Base-by-base conservation (phyloP, 2,329 filamentous ascomycete species). In the Fusarium irregulare region DNA sequence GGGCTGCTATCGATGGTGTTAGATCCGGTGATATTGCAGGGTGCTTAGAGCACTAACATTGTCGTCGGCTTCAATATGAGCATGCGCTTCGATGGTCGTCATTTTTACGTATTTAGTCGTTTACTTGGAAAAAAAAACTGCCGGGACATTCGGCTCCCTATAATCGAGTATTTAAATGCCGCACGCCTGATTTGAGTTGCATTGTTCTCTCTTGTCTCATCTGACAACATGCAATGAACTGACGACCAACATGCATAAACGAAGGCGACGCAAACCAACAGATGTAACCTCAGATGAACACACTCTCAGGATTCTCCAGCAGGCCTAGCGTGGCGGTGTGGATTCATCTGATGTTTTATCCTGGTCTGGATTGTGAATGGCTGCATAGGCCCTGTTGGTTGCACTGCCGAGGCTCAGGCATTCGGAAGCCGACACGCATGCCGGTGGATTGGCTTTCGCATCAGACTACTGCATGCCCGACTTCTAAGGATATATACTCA, bases 71-170 rank as follows among this genome's bases (percentile, higher is more conserved):
- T 66, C 55, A 13, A 66, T 41, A 21, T 61, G n/a, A 2, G 56
- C 55, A 4, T 66, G 42, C 8, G 62, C 63, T 28, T 66, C 44
- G 4, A 66, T 61, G 6, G 63, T 66, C 3, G 56, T 66, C 63
- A 66, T 60, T 18, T 61, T 27, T 18, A 16, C 7, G 10, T 23
- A 3, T 32, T 23, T 3, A 7, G 7, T 10, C 18, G 12, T 1
- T 6, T 11, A 7, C 18, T 12, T 12, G 1, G n/a, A n/a, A 4
- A n/a, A 44, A 5, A 8, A 23, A 32, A 30, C 12, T 41, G 20
- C 42, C 18, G n/a, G 9, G 23, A n/a, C 9, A 16, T 4, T 37
- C 1, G 11, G 11, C 6, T 25, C 34, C 6, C 12, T 28, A 4
- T 63, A 20, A 7, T 10, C 12, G 4, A 16, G 16, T 6, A 9